Percentiles rank a stretch among this genome's conserved stretches.
These are phyloP conservation scores for Capillidium heterosporum DNA, from an alignment of 371 early-diverging fungal species.

Conservation along the genomic window DNA sequence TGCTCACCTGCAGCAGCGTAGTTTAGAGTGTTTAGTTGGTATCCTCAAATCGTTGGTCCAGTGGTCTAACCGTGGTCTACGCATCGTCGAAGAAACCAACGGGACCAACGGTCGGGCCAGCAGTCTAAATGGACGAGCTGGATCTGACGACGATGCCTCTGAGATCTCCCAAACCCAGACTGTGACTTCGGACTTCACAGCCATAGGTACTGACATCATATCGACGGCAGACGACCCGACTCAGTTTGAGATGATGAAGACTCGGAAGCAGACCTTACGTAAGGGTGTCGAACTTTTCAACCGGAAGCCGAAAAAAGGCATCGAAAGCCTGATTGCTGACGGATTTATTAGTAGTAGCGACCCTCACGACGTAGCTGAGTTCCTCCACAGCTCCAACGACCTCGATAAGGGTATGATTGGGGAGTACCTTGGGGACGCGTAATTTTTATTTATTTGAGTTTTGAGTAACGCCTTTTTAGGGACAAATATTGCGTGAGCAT, in stretches of 20 bases:
- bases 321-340: slow-evolving; percentile 45
- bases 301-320: slow-evolving; percentile 41
- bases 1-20: slow-evolving; percentile 15
- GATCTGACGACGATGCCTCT: neutral
- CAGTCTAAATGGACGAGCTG: neutral
- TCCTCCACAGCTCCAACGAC: slow-evolving; percentile 56
- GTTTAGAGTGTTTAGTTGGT: slow-evolving; percentile 18
- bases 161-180: neutral
- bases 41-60: slow-evolving; percentile 34
- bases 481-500: slow-evolving; percentile 68
- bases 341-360: slow-evolving; percentile 37
- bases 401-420: slow-evolving; percentile 77
- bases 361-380: slow-evolving; percentile 43
- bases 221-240: slow-evolving; percentile 30
- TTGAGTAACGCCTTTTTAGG: slow-evolving; percentile 7
- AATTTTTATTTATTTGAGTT: neutral
- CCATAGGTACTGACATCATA: neutral
- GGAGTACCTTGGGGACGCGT: slow-evolving; percentile 85
- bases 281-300: slow-evolving; percentile 71
- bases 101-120: neutral
- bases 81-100: neutral
- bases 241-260: slow-evolving; percentile 57
- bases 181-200: neutral
- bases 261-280: slow-evolving; percentile 61
- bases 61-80: slow-evolving; percentile 24